Evolutionary conservation across 2,329 filamentous ascomycete species (phyloP), one percentile per base, ranked within the genome.

Genomic region (Aspergillus sp.): DNA sequence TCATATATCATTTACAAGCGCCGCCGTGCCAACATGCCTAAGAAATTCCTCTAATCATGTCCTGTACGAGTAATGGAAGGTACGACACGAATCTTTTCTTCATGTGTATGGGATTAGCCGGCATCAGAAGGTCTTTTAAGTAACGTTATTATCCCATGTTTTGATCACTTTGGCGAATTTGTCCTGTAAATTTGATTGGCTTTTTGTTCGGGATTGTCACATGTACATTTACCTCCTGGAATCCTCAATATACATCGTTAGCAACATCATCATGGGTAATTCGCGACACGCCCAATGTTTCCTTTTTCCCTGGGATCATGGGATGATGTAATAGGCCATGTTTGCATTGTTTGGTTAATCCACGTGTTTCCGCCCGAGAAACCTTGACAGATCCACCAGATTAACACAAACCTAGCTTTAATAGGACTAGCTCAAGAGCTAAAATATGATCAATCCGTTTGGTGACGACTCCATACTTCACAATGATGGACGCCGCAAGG

Each of bases 1-100:
- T 84, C 81, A 1, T 96, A 93, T 70, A 73, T 91, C 39, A 71
- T 87, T 58, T 96, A 96, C 77, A 96, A 96, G 83, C 84, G 86
- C 66, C 87, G 89, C 70, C 85, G 88, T 76, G 82, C 84, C 40
- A 86, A 82, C 62, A 85, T 86, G 74, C 91, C 91, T n/a, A 96
- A 96, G 83, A 97, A 97, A 79, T 97, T 92, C 75, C 78, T 96
- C 71, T 96, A 80, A 71, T 58, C 50, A 51, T 44, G 11, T 33
- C 31, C 44, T 46, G 45, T 27, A 51, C 35, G 35, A 52, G 9
- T 57, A 45, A 55, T 35, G 51, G 56, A 45, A 54, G 56, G 35
- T 35, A 55, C 43, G 51, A 51, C 50, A 49, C 41, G 41, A 52
- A 15, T 21, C 47, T 48, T 52, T 50, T 23, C 24, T 23, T 44